These are phyloP conservation scores for Blastobotrys aristatus DNA, from an alignment of 1,139 yeast species.

Conservation along the genomic window DNA sequence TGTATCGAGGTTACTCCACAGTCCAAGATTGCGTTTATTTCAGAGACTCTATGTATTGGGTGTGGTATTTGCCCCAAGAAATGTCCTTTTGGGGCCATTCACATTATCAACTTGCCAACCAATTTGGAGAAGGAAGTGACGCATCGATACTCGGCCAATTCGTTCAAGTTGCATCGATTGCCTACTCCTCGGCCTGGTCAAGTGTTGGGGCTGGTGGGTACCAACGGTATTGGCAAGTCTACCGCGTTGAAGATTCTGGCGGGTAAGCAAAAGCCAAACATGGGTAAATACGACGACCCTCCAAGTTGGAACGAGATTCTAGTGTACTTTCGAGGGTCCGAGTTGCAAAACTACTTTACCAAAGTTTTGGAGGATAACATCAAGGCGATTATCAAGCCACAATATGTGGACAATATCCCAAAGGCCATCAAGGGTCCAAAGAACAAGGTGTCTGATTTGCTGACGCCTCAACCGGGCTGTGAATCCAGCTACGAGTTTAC, in stretches of 20 bases:
- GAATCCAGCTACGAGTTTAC: conserved; percentile 57
- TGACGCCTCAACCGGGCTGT: conserved; percentile 70
- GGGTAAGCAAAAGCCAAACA: conserved; percentile 96
- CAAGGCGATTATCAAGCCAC: conserved; percentile 95
- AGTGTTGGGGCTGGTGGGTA: conserved; percentile 94
- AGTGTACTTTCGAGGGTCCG: conserved; percentile 90
- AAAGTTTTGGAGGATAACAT: conserved; percentile 89
- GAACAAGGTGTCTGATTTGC: conserved; percentile 78
- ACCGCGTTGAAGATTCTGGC: conserved; percentile 97
- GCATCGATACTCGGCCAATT: conserved; percentile 95
- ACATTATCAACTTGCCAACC: conserved; percentile 92
- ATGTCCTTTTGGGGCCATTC: conserved; percentile 96
- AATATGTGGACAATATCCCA: conserved; percentile 95
- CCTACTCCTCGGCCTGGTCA: conserved; percentile 99
- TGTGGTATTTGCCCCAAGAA: conserved; percentile 99
- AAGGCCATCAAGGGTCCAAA: conserved; percentile 90
- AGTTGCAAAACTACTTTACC: conserved; percentile 91
- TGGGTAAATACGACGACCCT: conserved; percentile 90
- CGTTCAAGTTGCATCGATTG: conserved; percentile 91
- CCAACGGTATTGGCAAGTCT: conserved; percentile 98
- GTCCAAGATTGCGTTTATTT: conserved; percentile 87
- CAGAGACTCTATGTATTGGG: conserved; percentile 95
- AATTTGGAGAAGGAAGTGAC: conserved; percentile 88
- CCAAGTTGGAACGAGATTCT: conserved; percentile 97
- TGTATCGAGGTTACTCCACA: conserved; percentile 95